Conservation (phyloP, 306 rosid genomes). For the Begonia loranthoides region DNA sequence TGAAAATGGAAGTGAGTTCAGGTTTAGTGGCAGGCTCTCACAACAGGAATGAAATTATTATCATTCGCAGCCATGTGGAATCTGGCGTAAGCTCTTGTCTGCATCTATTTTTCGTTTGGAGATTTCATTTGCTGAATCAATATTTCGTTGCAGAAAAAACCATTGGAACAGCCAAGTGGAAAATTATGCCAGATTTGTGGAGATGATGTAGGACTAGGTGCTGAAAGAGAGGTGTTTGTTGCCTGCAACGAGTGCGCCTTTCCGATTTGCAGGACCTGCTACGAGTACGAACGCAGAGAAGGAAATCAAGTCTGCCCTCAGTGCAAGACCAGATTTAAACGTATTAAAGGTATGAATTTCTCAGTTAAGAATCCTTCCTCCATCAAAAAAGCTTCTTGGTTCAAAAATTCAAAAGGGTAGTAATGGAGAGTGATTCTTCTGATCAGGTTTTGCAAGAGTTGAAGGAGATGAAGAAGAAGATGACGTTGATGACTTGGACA, state of each 20-base stretch:
- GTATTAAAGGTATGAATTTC: constrained; percentile 30
- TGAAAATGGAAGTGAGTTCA: constrained; percentile 28
- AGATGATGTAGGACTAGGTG: constrained; percentile 33
- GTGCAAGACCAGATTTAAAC: constrained; percentile 60
- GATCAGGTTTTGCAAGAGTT: constrained; percentile 54
- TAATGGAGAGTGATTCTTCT: background rate
- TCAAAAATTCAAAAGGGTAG: background rate
- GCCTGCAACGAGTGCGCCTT: constrained; percentile 76
- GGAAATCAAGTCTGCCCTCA: constrained; percentile 58
- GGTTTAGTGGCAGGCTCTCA: constrained; percentile 67
- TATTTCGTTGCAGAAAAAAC: constrained; percentile 20
- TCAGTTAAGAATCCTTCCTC: no score
- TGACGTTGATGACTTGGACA: constrained; percentile 47
- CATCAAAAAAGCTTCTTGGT: no score
- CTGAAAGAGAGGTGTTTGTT: constrained; percentile 45
- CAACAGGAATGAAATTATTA: constrained; percentile 42
- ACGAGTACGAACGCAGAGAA: constrained; percentile 56
- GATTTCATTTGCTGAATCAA: background rate
- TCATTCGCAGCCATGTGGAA: constrained; percentile 37
- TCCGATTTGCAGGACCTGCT: constrained; percentile 59
- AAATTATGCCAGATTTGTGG: constrained; percentile 45
- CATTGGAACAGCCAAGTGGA: constrained; percentile 10
- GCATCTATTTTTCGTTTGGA: background rate
- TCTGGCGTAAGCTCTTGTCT: constrained; percentile 24
- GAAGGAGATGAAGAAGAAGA: constrained; percentile 81